A percentile compares a stretch with the other conserved stretches of the same genome.
Evolutionary conservation across 1,284 basidiomycete species (phyloP).

Genomic region (Sporisorium sorghi): DNA sequence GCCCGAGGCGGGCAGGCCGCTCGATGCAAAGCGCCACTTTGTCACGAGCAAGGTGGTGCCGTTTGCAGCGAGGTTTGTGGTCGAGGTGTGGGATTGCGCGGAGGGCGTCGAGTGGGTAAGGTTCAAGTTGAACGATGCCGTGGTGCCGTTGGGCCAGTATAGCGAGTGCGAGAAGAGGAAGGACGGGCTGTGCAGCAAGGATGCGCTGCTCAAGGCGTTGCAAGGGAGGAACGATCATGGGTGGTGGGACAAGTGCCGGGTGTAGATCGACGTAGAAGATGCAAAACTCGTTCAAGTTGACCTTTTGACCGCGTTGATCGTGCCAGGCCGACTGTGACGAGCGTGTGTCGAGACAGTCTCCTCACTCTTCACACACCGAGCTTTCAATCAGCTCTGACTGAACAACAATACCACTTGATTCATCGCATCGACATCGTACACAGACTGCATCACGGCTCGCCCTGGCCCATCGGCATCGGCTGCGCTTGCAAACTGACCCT

Average conservation of each 20-base stretch:
- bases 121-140: constrained; percentile 59
- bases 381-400: neutral
- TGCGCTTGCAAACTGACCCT: constrained; percentile 17
- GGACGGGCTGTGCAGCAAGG: constrained; percentile 58
- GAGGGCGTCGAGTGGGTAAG: constrained; percentile 17
- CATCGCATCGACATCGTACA: neutral
- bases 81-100: constrained; percentile 58
- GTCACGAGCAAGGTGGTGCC: constrained; percentile 58
- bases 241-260: constrained; percentile 45
- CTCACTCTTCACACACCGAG: neutral
- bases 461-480: too few relatives aligned
- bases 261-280: neutral
- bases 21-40: constrained; percentile 35
- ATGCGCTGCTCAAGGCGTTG: constrained; percentile 45
- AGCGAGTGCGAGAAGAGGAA: constrained; percentile 38
- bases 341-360: neutral
- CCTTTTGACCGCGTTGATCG: too few relatives aligned
- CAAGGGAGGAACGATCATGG: constrained; percentile 44
- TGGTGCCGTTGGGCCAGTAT: constrained; percentile 59
- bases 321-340: neutral
- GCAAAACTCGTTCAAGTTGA: neutral
- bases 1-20: constrained; percentile 25
- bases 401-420: neutral
- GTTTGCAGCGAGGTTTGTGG: constrained; percentile 61
- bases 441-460: constrained; percentile 2